These are phyloP conservation scores for Anisogramma anomala DNA, from an alignment of 2,329 filamentous ascomycete species.

Conservation along the genomic window DNA sequence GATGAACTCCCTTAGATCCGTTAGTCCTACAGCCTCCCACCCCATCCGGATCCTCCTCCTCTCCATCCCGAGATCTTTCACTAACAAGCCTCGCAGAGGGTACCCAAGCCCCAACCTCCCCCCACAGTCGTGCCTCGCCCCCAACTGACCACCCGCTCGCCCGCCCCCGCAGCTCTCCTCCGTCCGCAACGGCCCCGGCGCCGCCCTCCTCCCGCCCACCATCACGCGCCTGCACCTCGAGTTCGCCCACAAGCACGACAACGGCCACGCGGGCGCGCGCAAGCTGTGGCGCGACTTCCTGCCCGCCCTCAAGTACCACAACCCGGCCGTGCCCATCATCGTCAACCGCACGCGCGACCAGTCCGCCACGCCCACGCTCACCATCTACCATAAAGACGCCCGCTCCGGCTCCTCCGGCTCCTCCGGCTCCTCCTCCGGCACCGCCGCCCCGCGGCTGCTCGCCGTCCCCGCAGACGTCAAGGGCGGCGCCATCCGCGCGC, in stretches of 20 bases:
- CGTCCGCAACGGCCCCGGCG: constrained; percentile 71
- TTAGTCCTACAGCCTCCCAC: constrained; percentile 31
- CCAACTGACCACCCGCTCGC: constrained; percentile 20
- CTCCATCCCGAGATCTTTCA: background rate
- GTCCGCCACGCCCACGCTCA: constrained; percentile 46
- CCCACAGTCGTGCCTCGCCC: constrained; percentile 1
- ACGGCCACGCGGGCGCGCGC: constrained; percentile 61
- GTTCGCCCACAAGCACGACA: constrained; percentile 49
- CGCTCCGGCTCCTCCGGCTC: constrained; percentile 19
- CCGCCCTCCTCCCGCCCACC: constrained; percentile 65
- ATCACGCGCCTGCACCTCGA: constrained; percentile 66
- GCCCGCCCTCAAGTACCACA: constrained; percentile 86
- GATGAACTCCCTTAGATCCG: constrained; percentile 61
- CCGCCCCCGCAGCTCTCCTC: constrained; percentile 50
- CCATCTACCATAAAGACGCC: constrained; percentile 46
- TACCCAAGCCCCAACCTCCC: constrained; percentile 23
- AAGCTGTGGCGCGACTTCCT: constrained; percentile 83
- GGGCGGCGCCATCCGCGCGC: too few species aligned
- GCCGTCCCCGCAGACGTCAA: too few species aligned
- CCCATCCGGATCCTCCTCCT: background rate
- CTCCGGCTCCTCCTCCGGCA: constrained; percentile 8
- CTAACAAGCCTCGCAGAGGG: constrained; percentile 29
- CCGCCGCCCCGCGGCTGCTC: too few species aligned
- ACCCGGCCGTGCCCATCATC: constrained; percentile 73
- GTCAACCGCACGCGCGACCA: constrained; percentile 57